Evolutionary conservation across 768 basidiomycete species (phyloP).

Genomic region (Leccinum longicurvipes): DNA sequence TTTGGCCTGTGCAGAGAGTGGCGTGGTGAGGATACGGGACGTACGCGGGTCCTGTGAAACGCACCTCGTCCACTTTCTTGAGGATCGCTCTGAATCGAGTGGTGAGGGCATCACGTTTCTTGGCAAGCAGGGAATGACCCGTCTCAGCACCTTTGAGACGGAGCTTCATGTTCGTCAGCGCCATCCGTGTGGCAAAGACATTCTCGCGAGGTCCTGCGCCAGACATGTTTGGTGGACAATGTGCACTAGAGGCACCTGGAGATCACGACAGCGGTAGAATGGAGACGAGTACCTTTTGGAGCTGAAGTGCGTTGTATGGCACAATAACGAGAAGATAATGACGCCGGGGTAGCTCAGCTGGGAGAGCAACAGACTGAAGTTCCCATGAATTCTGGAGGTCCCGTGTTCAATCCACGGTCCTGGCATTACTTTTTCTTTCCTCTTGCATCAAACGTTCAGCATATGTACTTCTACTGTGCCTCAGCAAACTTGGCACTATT

Average conservation of each 20-base stretch:
- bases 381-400: slow-evolving; percentile 59
- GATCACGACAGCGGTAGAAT: not conserved
- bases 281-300: not conserved
- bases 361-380: slow-evolving; percentile 75
- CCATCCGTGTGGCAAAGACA: slow-evolving; percentile 97
- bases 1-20: slow-evolving; percentile 66
- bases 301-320: not conserved
- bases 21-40: not conserved
- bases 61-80: slow-evolving; percentile 95
- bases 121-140: slow-evolving; percentile 91
- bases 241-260: not conserved
- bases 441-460: not conserved
- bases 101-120: slow-evolving; percentile 96
- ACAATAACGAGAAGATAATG: accelerated
- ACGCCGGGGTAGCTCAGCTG: slow-evolving; percentile 69
- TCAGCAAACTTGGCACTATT: not conserved
- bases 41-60: slow-evolving; percentile 42
- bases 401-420: slow-evolving; percentile 78
- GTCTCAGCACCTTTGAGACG: slow-evolving; percentile 91
- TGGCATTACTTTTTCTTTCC: slow-evolving; percentile 43
- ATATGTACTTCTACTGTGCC: not conserved
- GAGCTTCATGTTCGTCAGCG: slow-evolving; percentile 87
- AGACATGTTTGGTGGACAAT: slow-evolving; percentile 59
- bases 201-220: slow-evolving; percentile 88
- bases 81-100: slow-evolving; percentile 93